These are phyloP conservation scores for Penicillium capsulatum DNA, from an alignment of 2,329 filamentous ascomycete species.

Conservation along the genomic window DNA sequence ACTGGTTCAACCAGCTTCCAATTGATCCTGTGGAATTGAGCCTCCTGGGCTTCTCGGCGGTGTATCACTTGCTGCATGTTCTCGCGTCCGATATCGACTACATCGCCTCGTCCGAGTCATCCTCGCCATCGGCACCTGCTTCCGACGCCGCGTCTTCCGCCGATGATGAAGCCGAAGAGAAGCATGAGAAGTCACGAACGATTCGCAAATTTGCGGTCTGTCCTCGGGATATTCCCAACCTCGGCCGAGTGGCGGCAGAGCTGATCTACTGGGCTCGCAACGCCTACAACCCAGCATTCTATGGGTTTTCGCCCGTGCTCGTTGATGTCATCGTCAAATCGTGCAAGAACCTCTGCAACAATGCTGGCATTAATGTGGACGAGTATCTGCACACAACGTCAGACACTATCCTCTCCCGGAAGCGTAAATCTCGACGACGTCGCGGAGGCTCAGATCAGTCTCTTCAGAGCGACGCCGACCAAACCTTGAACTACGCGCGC, in stretches of 20 bases:
- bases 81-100: constrained; percentile 41
- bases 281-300: constrained; percentile 43
- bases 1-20: constrained; percentile 41
- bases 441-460: constrained; percentile 13
- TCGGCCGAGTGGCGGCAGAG: constrained; percentile 38
- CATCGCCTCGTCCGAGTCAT: constrained; percentile 33
- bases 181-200: constrained; percentile 14
- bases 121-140: constrained; percentile 24
- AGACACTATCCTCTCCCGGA: constrained; percentile 22
- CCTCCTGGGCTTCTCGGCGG: constrained; percentile 39
- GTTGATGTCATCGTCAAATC: constrained; percentile 39
- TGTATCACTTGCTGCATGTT: constrained; percentile 41
- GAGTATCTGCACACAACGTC: constrained; percentile 27
- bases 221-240: constrained; percentile 28
- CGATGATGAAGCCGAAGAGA: constrained; percentile 28
- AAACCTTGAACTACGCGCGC: constrained; percentile 9
- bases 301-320: constrained; percentile 37
- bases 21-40: constrained; percentile 44
- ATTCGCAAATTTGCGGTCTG: constrained; percentile 13
- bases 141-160: constrained; percentile 24
- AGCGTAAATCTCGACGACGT: constrained; percentile 19
- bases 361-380: constrained; percentile 34
- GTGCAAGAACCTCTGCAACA: constrained; percentile 34
- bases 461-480: constrained; percentile 18
- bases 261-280: constrained; percentile 45